These are phyloP conservation scores for Laguncularia racemosa DNA, from an alignment of 345 rosid genomes.

Conservation along the genomic window DNA sequence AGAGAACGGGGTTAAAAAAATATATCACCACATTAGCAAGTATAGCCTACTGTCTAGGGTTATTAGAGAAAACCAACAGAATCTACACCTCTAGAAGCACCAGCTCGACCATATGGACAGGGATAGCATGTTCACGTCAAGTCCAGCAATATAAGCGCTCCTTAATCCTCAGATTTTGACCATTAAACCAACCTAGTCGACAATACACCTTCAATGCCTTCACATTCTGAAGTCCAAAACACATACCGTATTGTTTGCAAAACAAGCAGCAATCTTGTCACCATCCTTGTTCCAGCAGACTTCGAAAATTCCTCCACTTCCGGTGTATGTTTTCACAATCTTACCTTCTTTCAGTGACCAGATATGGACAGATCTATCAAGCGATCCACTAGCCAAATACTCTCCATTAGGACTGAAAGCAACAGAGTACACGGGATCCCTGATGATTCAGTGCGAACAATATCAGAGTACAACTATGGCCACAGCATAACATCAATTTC, in stretches of 20 bases:
- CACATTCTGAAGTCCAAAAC: conserved; percentile 90
- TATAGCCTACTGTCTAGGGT: conserved; percentile 6
- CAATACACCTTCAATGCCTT: conserved; percentile 1
- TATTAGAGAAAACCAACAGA: neutral
- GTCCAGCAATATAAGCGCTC: no score
- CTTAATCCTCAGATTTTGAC: no score
- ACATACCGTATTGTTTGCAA: conserved; percentile 76
- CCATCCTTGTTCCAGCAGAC: conserved; percentile 99
- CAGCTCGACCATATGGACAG: neutral
- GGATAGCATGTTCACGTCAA: no score
- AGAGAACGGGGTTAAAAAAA: neutral
- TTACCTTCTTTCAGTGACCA: conserved; percentile 95
- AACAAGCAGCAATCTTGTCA: conserved; percentile 92
- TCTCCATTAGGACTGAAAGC: conserved; percentile 99
- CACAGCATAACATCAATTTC: neutral
- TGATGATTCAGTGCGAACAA: conserved; percentile 13
- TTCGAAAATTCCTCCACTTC: conserved; percentile 88
- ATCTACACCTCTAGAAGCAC: conserved; percentile 1
- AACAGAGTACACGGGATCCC: conserved; percentile 90
- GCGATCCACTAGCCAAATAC: conserved; percentile 89
- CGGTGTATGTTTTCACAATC: conserved; percentile 82
- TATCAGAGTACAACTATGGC: neutral
- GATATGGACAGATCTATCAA: conserved; percentile 77
- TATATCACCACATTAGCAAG: no score
- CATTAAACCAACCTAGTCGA: no score